Base-by-base conservation (phyloP, 371 early-diverging fungal genomes). In the Umbelopsis sp. region DNA sequence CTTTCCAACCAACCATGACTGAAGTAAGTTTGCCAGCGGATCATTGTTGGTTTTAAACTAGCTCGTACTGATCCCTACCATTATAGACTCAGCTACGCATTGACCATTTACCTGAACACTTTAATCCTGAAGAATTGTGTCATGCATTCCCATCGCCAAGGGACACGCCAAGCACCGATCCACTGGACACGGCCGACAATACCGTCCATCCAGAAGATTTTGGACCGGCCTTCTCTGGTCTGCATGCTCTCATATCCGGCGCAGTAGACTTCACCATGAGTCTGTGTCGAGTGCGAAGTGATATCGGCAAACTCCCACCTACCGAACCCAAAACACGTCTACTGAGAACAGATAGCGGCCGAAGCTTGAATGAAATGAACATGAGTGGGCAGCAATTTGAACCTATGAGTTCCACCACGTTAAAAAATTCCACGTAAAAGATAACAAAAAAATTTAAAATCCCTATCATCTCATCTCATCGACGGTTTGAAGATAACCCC, bases 61-160 rank as follows among this genome's bases (percentile, higher is more conserved):
- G 10, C 41, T 7, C 12, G 10, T 12, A 48, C 48, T 20, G 16
- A 18, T 14, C 57, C 14, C 18, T 29, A 5, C 29, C 22, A 29
- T 5, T 57, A 18, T 57, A 57, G 57, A 57, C 57, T 57, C 57
- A 57, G 57, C 57, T 57, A 57, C 57, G 57, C 57, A 35, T 57
- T 57, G 57, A 57, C 57, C 57, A 57, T 18, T 1, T 57, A 35
- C 57, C 57, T 4, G 57, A 57, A 57, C 57, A 57, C 35, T 57
- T 35, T 18, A 57, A 57, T 57, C 57, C 57, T 57, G 57, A 57
- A 29, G 57, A 57, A 37, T 35, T 57, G 29, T 32, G 57, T 18
- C 22, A 57, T 57, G 57, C 57, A 57, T 57, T 57, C 57, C 57
- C 57, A 37, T 57, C 57, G n/a, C 57, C 57, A 57, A 11, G 57